A percentile compares a stretch with the other conserved stretches of the same genome.
Evolutionary conservation across 2,329 filamentous ascomycete species (phyloP).

Genomic region (Ophiostoma sp.): DNA sequence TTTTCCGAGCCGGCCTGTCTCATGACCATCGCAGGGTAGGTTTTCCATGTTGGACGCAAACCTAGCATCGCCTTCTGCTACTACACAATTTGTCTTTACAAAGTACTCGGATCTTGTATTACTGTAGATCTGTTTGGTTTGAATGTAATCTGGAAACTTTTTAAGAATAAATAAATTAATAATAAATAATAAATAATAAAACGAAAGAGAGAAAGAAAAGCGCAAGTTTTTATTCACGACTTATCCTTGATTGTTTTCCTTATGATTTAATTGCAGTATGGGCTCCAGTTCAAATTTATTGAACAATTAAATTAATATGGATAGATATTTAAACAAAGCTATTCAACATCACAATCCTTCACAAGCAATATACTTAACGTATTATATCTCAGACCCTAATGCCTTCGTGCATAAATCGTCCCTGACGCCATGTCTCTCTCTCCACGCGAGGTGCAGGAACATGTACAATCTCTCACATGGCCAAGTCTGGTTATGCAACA

Average conservation of each 20-base stretch:
- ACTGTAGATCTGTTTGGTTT: not conserved
- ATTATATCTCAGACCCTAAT: not conserved
- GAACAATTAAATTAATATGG: too few species aligned
- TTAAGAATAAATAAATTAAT: too few species aligned
- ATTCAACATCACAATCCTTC: too few species aligned
- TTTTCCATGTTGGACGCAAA: not conserved
- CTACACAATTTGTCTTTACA: not conserved
- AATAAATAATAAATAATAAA: too few species aligned
- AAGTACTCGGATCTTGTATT: conserved; percentile 5
- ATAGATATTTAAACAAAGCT: not conserved
- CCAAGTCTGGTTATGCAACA: conserved; percentile 1
- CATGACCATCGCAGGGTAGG: not conserved
- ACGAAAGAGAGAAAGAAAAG: too few species aligned
- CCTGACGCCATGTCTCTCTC: conserved; percentile 7
- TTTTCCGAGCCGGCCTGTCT: not conserved
- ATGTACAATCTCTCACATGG: conserved; percentile 9
- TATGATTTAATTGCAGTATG: too few species aligned
- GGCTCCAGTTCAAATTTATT: too few species aligned
- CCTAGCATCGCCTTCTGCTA: not conserved
- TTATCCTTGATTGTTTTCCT: too few species aligned
- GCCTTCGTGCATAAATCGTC: not conserved
- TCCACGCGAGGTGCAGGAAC: conserved; percentile 16
- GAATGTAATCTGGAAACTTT: not conserved
- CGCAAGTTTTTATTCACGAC: too few species aligned
- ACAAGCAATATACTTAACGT: too few species aligned